Evolutionary conservation across 495 filamentous ascomycete genomes (phyloP).

Genomic region (Hyaloscypha hepaticicola): DNA sequence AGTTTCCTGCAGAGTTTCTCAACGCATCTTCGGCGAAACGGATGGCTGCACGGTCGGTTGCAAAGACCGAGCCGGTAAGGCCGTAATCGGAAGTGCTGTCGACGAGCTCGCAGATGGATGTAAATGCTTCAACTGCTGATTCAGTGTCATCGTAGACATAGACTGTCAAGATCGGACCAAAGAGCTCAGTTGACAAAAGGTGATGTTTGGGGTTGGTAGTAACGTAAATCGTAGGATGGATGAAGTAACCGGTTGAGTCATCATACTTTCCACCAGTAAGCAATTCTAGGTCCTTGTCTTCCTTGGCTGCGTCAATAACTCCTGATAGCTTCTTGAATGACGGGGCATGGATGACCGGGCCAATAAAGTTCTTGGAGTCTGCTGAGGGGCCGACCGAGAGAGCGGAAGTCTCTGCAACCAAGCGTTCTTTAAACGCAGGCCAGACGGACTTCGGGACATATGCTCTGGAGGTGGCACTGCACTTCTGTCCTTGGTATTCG

Average conservation of each 20-base stretch:
- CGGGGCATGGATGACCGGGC: conserved; percentile 72
- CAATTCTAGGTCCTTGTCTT: conserved; percentile 60
- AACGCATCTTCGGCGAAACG: conserved; percentile 69
- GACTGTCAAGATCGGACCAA: conserved; percentile 68
- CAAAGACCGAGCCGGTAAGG: conserved; percentile 78
- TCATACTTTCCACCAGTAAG: conserved; percentile 71
- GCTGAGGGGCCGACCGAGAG: conserved; percentile 68
- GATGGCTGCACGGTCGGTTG: conserved; percentile 65
- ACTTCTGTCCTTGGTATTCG: conserved; percentile 91
- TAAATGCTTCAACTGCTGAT: conserved; percentile 44
- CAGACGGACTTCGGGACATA: conserved; percentile 74
- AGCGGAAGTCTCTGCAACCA: conserved; percentile 63
- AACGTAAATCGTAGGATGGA: conserved; percentile 71
- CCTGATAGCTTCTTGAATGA: conserved; percentile 69
- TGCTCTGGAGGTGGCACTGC: conserved; percentile 73
- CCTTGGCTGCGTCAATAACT: conserved; percentile 66
- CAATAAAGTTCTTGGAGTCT: conserved; percentile 69
- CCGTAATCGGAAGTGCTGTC: conserved; percentile 73
- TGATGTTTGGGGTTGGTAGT: conserved; percentile 59
- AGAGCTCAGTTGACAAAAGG: conserved; percentile 71
- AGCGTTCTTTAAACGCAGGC: conserved; percentile 58
- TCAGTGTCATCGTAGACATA: conserved; percentile 70
- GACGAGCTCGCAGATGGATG: conserved; percentile 51
- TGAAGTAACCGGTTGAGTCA: conserved; percentile 64
- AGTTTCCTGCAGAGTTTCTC: conserved; percentile 79